Conservation (phyloP, 176 grass and related monocot species). For the Tillandsia leiboldiana region DNA sequence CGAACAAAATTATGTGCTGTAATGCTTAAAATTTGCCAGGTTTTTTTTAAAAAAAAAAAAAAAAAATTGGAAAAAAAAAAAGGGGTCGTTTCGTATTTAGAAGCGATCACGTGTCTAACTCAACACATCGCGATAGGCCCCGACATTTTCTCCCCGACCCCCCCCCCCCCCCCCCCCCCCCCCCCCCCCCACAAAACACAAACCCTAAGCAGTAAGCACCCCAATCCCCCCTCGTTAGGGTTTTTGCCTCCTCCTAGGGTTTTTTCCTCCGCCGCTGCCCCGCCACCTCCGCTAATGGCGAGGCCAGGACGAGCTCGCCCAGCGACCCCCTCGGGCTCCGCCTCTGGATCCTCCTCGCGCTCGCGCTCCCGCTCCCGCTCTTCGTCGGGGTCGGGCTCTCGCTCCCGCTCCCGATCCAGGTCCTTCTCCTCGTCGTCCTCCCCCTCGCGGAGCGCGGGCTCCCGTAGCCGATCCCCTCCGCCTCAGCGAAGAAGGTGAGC, state of each 20-base stretch:
- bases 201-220: conserved; percentile 15
- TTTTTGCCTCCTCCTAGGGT: background rate
- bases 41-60: no score
- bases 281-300: conserved; percentile 46
- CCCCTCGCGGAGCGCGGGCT: conserved; percentile 47
- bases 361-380: conserved; percentile 49
- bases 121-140: no score
- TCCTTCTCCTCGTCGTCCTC: conserved; percentile 46
- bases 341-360: conserved; percentile 61
- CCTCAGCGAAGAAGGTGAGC: conserved; percentile 53
- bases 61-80: no score
- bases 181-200: conserved; percentile 24
- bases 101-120: no score
- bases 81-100: no score
- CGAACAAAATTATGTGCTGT: no score
- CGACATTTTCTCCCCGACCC: background rate
- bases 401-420: conserved; percentile 48
- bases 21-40: no score
- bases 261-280: background rate
- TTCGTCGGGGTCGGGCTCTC: conserved; percentile 37
- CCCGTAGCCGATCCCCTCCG: conserved; percentile 73
- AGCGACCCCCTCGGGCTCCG: conserved; percentile 44
- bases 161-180: conserved; percentile 5
- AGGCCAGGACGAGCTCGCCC: conserved; percentile 57
- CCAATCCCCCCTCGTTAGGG: background rate